A percentile compares a stretch with the other conserved stretches of the same genome.
Evolutionary conservation across 2,329 filamentous ascomycete species (phyloP).

Genomic region (Fusarium transvaalense): DNA sequence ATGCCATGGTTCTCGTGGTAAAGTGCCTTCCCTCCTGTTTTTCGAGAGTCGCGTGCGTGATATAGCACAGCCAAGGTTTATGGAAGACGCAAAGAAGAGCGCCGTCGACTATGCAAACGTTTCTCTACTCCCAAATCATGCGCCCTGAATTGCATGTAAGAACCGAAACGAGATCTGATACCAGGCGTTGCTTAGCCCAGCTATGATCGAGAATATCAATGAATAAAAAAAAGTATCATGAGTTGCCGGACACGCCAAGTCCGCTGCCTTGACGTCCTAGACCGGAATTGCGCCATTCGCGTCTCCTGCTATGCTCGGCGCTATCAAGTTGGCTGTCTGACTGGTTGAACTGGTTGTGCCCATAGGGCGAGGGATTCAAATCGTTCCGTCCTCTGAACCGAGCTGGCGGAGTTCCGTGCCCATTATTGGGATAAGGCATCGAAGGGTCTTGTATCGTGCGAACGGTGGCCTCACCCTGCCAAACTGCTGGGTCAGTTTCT

Average conservation of each 20-base stretch:
- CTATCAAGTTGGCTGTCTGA: conserved; percentile 58
- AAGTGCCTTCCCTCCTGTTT: conserved; percentile 38
- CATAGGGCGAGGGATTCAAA: conserved; percentile 59
- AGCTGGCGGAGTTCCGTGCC: conserved; percentile 63
- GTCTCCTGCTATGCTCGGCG: conserved; percentile 59
- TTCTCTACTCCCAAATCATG: conserved; percentile 52
- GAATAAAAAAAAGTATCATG: conserved; percentile 48
- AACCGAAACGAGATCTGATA: conserved; percentile 38
- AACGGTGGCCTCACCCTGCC: conserved; percentile 86
- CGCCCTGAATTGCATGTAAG: conserved; percentile 44
- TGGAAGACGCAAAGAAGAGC: conserved; percentile 49
- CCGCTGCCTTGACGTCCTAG: conserved; percentile 65
- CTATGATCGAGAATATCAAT: conserved; percentile 35
- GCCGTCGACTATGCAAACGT: conserved; percentile 56
- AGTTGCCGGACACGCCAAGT: conserved; percentile 62
- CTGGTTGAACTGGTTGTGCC: conserved; percentile 59
- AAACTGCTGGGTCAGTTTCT: conserved; percentile 87
- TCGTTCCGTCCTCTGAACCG: conserved; percentile 63
- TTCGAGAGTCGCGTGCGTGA: conserved; percentile 17
- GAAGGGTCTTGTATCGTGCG: conserved; percentile 78
- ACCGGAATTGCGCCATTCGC: conserved; percentile 70
- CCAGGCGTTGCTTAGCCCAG: conserved; percentile 33
- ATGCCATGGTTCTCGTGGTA: conserved; percentile 24
- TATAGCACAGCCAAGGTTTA: conserved; percentile 23
- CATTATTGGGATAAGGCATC: conserved; percentile 53